Conservation (phyloP, 2,329 filamentous ascomycete genomes). For the Calonectria multiphialidica region DNA sequence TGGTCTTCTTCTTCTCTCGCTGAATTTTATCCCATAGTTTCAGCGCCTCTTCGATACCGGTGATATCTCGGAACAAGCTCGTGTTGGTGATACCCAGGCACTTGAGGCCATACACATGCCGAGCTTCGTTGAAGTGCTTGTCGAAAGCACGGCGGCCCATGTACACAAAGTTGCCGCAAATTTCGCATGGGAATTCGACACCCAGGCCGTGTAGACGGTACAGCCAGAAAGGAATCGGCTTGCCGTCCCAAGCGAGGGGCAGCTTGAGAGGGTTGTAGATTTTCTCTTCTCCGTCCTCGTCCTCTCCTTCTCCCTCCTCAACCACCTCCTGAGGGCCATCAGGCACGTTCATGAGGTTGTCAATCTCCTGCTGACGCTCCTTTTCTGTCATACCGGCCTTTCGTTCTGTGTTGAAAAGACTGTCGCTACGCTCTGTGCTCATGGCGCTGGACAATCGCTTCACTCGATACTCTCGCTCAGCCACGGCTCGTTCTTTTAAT, state of each 20-base stretch:
- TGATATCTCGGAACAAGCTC: slow-evolving; percentile 93
- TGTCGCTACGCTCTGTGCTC: slow-evolving; percentile 89
- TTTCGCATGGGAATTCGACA: slow-evolving; percentile 94
- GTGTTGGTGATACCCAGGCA: slow-evolving; percentile 95
- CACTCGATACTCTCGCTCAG: slow-evolving; percentile 87
- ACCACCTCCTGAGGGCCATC: slow-evolving; percentile 49
- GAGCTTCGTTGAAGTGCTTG: slow-evolving; percentile 96
- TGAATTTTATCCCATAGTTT: slow-evolving; percentile 95
- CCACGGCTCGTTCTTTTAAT: slow-evolving; percentile 90
- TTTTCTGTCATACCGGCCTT: slow-evolving; percentile 98
- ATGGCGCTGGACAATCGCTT: slow-evolving; percentile 85
- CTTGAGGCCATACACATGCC: slow-evolving; percentile 93
- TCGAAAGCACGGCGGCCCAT: slow-evolving; percentile 97
- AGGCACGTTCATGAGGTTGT: slow-evolving; percentile 76
- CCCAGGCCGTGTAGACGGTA: slow-evolving; percentile 97
- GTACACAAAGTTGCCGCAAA: slow-evolving; percentile 99
- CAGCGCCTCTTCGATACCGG: slow-evolving; percentile 88
- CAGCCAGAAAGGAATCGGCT: slow-evolving; percentile 98
- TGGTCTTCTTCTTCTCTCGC: slow-evolving; percentile 82
- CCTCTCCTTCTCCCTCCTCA: slow-evolving; percentile 75
- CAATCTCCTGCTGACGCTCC: slow-evolving; percentile 93
- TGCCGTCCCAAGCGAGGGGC: slow-evolving; percentile 97
- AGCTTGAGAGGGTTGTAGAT: slow-evolving; percentile 98
- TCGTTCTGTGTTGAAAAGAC: slow-evolving; percentile 93
- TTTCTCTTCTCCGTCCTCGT: slow-evolving; percentile 84